phyloP scores from a whole-genome alignment of 129 eudicot species.

The Artemisia tridentata region DNA sequence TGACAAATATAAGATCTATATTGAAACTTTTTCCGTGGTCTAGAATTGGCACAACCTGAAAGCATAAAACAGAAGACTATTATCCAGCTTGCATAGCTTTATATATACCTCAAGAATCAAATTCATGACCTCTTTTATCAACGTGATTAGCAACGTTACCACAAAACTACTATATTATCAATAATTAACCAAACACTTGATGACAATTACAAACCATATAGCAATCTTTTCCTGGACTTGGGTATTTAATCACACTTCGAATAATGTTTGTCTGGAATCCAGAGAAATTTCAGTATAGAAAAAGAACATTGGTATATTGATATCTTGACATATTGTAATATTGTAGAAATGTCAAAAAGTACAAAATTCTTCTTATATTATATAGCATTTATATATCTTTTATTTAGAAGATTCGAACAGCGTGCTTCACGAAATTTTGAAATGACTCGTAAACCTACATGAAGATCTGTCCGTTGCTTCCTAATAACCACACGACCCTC shows the following conservation, averaged over 20 bases:
- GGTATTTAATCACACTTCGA: neutral
- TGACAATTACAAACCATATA: slow-evolving; percentile 13
- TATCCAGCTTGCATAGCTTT: slow-evolving; percentile 19
- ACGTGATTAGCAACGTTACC: slow-evolving; percentile 3
- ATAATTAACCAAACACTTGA: slow-evolving; percentile 5
- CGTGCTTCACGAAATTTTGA: slow-evolving; percentile 5
- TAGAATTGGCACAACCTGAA: neutral
- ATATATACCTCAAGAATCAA: slow-evolving; percentile 20
- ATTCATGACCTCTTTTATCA: slow-evolving; percentile 8
- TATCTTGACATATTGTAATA: neutral
- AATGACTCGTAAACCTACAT: slow-evolving; percentile 8
- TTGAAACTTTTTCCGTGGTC: no score
- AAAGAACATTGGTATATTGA: slow-evolving; percentile 6
- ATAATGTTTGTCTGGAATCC: slow-evolving; percentile 29
- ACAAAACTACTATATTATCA: neutral
- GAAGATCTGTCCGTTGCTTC: slow-evolving; percentile 16
- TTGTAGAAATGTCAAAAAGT: slow-evolving; percentile 15
- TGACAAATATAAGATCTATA: no score
- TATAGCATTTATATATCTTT: slow-evolving; percentile 19
- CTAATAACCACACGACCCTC: slow-evolving; percentile 16
- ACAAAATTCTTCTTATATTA: slow-evolving; percentile 31
- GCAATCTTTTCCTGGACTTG: neutral
- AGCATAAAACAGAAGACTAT: slow-evolving; percentile 23
- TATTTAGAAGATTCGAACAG: slow-evolving; percentile 34
- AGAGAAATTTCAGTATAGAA: slow-evolving; percentile 21